Percentiles rank a stretch among this genome's conserved stretches.
Evolutionary conservation across 495 filamentous ascomycete species (phyloP).

Genomic region (Aspergillus panamensis): DNA sequence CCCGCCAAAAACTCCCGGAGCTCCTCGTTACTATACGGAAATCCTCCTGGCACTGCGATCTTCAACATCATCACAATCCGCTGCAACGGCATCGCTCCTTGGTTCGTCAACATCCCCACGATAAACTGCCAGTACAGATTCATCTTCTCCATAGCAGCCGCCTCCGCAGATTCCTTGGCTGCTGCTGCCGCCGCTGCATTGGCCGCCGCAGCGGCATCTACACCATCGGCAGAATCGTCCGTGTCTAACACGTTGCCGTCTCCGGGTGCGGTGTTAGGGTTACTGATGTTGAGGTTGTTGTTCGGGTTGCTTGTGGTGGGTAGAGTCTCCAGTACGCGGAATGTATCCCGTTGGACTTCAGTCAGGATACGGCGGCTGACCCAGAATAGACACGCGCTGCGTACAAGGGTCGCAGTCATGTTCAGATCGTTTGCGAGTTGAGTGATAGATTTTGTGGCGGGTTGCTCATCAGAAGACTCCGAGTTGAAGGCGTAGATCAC

Average conservation of each 20-base stretch:
- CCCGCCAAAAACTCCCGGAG: slow-evolving; percentile 71
- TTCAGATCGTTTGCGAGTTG: slow-evolving; percentile 62
- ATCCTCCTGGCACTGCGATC: slow-evolving; percentile 81
- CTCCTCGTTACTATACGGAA: slow-evolving; percentile 75
- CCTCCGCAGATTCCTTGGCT: slow-evolving; percentile 44
- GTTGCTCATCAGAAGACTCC: slow-evolving; percentile 18
- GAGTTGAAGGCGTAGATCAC: slow-evolving; percentile 83
- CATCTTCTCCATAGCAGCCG: slow-evolving; percentile 68
- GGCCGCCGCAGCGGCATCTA: slow-evolving; percentile 42
- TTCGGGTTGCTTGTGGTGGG: slow-evolving; percentile 24
- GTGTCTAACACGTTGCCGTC: slow-evolving; percentile 8
- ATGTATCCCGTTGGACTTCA: slow-evolving; percentile 52
- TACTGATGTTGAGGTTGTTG: slow-evolving; percentile 28
- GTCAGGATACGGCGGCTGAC: slow-evolving; percentile 70
- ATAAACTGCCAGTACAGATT: slow-evolving; percentile 88
- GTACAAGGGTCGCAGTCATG: slow-evolving; percentile 74
- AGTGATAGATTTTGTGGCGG: slow-evolving; percentile 52
- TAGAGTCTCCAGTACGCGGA: slow-evolving; percentile 61
- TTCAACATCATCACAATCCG: slow-evolving; percentile 92
- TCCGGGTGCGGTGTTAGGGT: slow-evolving; percentile 25
- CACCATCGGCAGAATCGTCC: slow-evolving; percentile 34
- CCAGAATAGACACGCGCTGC: slow-evolving; percentile 83
- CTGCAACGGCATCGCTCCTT: slow-evolving; percentile 71
- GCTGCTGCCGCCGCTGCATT: slow-evolving; percentile 50
- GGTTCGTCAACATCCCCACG: slow-evolving; percentile 90